phyloP scores from a whole-genome alignment of 768 basidiomycete genomes.

The Tricholoma matsutake region DNA sequence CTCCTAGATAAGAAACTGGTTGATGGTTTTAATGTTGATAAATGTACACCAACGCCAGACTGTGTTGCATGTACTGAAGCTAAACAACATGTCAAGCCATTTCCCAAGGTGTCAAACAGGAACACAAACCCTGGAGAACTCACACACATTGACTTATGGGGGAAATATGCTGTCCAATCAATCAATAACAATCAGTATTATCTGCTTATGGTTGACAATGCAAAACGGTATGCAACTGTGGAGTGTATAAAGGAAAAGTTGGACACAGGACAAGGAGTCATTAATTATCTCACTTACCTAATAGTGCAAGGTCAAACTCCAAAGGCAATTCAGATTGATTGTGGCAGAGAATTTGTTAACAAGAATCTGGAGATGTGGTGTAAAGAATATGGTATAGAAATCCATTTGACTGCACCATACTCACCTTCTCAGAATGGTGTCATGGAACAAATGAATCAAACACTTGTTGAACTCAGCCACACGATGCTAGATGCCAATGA shows the following conservation, averaged over 20 bases:
- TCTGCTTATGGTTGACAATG: conserved; percentile 5
- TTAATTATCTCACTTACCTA: not conserved
- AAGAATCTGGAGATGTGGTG: not conserved
- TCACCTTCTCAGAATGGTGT: conserved; percentile 15
- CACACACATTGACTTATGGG: conserved; percentile 8
- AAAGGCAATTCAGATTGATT: conserved; percentile 1
- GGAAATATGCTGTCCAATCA: conserved; percentile 4
- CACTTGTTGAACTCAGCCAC: conserved; percentile 11
- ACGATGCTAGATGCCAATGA: conserved; percentile 20
- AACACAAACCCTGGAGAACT: conserved; percentile 5
- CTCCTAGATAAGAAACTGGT: not conserved
- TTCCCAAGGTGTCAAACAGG: not conserved
- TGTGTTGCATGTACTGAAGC: not conserved
- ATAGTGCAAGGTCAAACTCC: not conserved
- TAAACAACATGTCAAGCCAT: conserved; percentile 1
- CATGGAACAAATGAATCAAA: conserved; percentile 23
- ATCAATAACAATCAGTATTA: conserved; percentile 11
- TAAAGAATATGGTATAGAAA: conserved; percentile 24
- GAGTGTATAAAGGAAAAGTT: conserved; percentile 1
- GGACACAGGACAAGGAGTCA: not conserved
- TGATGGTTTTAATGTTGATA: not conserved
- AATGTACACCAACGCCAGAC: not conserved
- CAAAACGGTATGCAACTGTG: not conserved
- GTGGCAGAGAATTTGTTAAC: not conserved
- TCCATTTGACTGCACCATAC: conserved; percentile 19